Evolutionary conservation across 768 basidiomycete genomes (phyloP), one percentile per base, ranked within the genome.

Genomic region (Megacollybia marginata): DNA sequence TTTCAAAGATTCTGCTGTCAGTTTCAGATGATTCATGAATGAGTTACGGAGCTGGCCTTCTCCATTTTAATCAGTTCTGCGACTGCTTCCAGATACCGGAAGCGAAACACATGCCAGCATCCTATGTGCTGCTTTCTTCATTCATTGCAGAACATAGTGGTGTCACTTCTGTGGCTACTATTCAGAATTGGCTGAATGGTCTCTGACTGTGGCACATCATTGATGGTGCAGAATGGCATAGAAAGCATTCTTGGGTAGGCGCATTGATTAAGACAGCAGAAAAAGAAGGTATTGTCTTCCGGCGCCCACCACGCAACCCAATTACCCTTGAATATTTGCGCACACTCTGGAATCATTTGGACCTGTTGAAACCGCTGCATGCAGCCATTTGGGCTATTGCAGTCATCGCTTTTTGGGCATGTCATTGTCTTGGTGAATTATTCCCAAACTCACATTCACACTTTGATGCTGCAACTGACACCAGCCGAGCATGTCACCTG

Each of bases 1-100:
- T 43, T 42, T 10, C 43, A 7, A 13, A 7, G 2, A 16, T 58
- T 1, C 13, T 42, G 1, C 4, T 5, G 4, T 44, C 48, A 2
- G 55, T 46, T 44, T 36, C 34, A 1, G 40, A 43, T 3, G 20
- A 23, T 6, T 63, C 63, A 5, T 31, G 50, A 0, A 28, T 49
- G 4, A 50, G 52, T 5, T 68, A 68, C 34, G 61, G 62, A 1
- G 62, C 63, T 0, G 65, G 65, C 1, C 46, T 66, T 0, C 53
- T 66, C 0, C 52, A 52, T 0, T 68, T n/a, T n/a, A n/a, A n/a
- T n/a, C n/a, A n/a, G n/a, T n/a, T n/a, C n/a, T n/a, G n/a, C n/a
- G n/a, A n/a, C 35, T 16, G 33, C 1, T n/a, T 50, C 0, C 1
- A 34, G 2, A 57, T 65, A 13, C 48, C 65, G 0, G 59, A 66